Base-by-base conservation (phyloP, 2,329 filamentous ascomycete species). In the Phaeomoniella chlamydospora region DNA sequence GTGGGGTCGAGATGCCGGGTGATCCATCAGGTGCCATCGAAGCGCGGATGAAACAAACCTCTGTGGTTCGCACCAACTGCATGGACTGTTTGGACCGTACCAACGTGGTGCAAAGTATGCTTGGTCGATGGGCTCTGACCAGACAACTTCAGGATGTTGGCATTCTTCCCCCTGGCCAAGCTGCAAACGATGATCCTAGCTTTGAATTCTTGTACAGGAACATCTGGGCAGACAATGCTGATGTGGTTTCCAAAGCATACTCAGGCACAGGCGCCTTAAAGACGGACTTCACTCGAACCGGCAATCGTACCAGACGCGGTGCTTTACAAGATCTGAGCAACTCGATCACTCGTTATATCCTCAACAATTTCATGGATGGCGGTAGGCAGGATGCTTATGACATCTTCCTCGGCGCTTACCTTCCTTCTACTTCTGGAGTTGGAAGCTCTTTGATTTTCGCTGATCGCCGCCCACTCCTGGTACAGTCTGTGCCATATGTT, bases 71-170 rank as follows among this genome's bases (percentile, higher is more conserved):
- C 37, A 94, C 90, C 29, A 98, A 98, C 57, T 98, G 90, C 63
- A 98, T 98, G 90, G 90, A 98, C 59, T 98, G 92, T 46, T 72
- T 98, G 11, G 90, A 98, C 58, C 81, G 90, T 36, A 98, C 90
- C 36, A 98, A 98, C 49, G 87, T 98, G 4, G 85, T 98, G 3
- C 90, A 98, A 61, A 93, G 85, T 56, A 94, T 96, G 81, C 74
- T 98, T 39, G 90, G 83, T 6, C 80, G 88, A 35, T 87, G 78
- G 72, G 82, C 84, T 11, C 66, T 98, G 29, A 87, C 87, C 42
- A 79, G 86, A 44, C 90, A 94, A 65, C 75, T 98, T 39, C 72
- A 78, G 43, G 88, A 96, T 48, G 64, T 85, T 3, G 87, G 87
- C 22, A 64, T 94, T 35, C 72, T 96, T 48, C 60, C 72, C 36